Conservation (phyloP, 805 yeast genomes). For the Tetrapisispora pingtungensis region DNA sequence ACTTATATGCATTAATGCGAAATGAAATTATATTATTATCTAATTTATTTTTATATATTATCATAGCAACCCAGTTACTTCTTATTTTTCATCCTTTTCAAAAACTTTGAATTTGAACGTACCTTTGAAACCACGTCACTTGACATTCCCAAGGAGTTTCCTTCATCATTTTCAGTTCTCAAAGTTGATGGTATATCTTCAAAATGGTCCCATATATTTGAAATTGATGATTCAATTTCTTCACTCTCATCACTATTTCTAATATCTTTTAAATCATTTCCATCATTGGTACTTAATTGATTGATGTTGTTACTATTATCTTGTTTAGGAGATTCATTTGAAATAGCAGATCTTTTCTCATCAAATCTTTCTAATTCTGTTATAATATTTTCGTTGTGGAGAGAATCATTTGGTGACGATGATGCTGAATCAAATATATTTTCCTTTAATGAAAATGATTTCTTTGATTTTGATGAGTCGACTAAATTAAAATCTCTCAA, state of each 20-base stretch:
- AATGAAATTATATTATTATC: no score
- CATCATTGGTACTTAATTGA: no score
- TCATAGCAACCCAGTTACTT: no score
- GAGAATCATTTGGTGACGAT: constrained; percentile 20
- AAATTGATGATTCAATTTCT: background rate
- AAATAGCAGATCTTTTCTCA: background rate
- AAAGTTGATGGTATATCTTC: constrained; percentile 2
- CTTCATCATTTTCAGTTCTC: constrained; percentile 1
- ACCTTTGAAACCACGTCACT: background rate
- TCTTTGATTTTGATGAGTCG: background rate
- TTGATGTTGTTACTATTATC: background rate
- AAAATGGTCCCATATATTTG: constrained; percentile 1
- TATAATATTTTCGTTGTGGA: constrained; percentile 8
- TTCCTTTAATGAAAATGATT: constrained; percentile 11
- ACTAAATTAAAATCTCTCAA: background rate
- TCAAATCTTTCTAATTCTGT: background rate
- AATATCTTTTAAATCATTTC: background rate
- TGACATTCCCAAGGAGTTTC: background rate
- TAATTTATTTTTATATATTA: no score
- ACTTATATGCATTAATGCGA: no score
- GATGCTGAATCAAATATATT: constrained; percentile 16
- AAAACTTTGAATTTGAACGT: background rate
- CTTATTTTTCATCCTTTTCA: background rate
- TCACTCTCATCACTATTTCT: background rate
- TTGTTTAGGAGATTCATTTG: background rate